phyloP scores from a whole-genome alignment of 1,139 yeast genomes.

The Debaryomycetaceae sp. region DNA sequence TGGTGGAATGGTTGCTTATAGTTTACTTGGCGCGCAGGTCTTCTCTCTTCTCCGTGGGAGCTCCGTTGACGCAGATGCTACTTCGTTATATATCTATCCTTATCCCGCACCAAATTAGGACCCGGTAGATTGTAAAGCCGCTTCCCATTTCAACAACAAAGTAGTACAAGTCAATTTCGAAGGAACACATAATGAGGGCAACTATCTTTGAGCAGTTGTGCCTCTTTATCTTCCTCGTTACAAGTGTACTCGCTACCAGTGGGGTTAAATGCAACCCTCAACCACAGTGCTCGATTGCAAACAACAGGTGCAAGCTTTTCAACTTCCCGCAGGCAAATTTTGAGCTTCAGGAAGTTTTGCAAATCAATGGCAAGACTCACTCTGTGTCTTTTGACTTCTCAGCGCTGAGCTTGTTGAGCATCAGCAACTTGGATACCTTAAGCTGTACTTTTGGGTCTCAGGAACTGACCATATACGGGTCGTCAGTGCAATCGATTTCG shows the following conservation, averaged over 20 bases:
- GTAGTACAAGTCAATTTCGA: too few relatives aligned
- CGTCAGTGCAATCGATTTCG: background rate
- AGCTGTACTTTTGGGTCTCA: background rate
- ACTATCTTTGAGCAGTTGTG: constrained; percentile 4
- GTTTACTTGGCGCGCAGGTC: too few relatives aligned
- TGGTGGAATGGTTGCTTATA: too few relatives aligned
- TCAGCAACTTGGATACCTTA: constrained; percentile 1
- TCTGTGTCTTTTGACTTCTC: constrained; percentile 2
- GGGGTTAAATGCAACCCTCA: constrained; percentile 3
- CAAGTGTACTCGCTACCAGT: constrained; percentile 4
- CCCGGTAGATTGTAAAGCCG: too few relatives aligned
- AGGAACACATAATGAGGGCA: constrained; percentile 5
- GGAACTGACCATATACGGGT: background rate
- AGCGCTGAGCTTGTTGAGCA: background rate
- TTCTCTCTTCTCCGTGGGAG: too few relatives aligned
- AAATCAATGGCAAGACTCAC: constrained; percentile 2
- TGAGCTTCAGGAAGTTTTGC: background rate
- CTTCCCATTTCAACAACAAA: too few relatives aligned
- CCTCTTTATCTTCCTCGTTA: constrained; percentile 4
- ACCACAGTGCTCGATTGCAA: constrained; percentile 1
- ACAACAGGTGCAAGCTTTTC: background rate
- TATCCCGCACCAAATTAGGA: too few relatives aligned
- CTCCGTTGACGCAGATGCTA: too few relatives aligned
- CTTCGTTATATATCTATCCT: too few relatives aligned
- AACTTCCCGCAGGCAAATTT: constrained; percentile 1